Evolutionary conservation across 2,329 filamentous ascomycete genomes (phyloP), one percentile per base, ranked within the genome.

Genomic region (Trichoderma endophyticum): DNA sequence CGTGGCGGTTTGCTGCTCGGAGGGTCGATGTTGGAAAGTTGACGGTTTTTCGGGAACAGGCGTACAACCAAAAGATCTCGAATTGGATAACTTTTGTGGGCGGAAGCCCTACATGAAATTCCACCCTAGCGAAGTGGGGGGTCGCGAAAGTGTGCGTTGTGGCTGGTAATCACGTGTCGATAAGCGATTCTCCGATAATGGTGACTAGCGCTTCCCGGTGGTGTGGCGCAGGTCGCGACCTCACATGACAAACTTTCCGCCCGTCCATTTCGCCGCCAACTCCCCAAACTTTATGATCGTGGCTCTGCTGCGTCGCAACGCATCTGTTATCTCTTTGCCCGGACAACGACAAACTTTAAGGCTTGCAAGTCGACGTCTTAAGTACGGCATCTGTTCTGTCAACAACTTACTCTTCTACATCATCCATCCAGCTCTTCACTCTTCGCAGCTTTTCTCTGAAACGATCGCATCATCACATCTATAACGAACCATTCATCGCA

Each of bases 1-100:
- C 92, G 95, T 89, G 84, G 83, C 85, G 85, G 84, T 85, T 84
- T 80, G 78, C 77, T 82, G 81, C 78, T 80, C 78, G 79, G 67
- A 70, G 57, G 77, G 82, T 83, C 84, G 85, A 89, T 86, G 86
- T 86, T 86, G 82, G 81, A 78, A 77, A 80, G 79, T 80, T 82
- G 81, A 80, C 79, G 80, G 81, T 77, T 82, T 79, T 79, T 79
- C 76, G 77, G 76, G 77, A 75, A 75, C 76, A 75, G 72, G 77
- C 77, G 76, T 79, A 78, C 77, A 79, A 63, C 68, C 59, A 71
- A 30, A 39, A 72, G 79, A 77, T 78, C 81, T 82, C 80, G 79
- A 83, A 84, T 81, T 84, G 79, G 79, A 80, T 79, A 80, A 82
- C 79, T 84, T 83, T 83, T 84, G 82, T 84, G 83, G 82, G 82